Evolutionary conservation across 768 basidiomycete genomes (phyloP).

Genomic region (Mrakia frigida): DNA sequence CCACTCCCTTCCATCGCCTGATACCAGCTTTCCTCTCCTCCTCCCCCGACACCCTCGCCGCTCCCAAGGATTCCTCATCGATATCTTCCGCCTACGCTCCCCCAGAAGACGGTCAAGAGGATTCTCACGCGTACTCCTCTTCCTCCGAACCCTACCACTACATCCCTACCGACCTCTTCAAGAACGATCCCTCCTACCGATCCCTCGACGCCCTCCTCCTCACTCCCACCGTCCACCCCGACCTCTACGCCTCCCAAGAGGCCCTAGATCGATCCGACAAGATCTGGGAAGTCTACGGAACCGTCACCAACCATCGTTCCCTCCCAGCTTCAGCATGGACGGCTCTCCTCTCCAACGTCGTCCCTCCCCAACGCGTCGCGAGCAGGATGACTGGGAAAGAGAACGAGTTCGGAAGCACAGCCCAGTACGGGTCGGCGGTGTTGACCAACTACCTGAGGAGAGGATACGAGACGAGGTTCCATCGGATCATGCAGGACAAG

Average conservation of each 20-base stretch:
- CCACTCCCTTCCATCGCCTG: neutral
- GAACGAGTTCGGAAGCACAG: neutral
- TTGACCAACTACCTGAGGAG: constrained; percentile 19
- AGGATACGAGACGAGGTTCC: constrained; percentile 60
- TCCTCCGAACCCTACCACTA: neutral
- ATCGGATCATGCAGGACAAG: constrained; percentile 65
- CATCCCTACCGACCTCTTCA: neutral
- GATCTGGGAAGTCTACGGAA: constrained; percentile 16
- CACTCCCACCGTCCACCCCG: neutral
- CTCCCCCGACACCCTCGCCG: neutral
- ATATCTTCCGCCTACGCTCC: neutral
- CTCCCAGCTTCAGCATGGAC: constrained; percentile 8
- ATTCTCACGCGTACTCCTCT: neutral
- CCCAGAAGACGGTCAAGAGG: neutral
- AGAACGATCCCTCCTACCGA: neutral
- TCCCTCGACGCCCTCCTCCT: constrained; percentile 3
- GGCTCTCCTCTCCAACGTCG: constrained; percentile 19
- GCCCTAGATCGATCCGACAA: neutral
- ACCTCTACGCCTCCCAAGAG: neutral
- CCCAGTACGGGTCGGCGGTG: neutral
- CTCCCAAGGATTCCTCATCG: neutral
- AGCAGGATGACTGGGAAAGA: neutral
- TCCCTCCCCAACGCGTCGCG: neutral
- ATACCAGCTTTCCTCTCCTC: neutral
- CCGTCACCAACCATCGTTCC: neutral